phyloP scores from a whole-genome alignment of 306 rosid genomes.

The Acacia confusa region DNA sequence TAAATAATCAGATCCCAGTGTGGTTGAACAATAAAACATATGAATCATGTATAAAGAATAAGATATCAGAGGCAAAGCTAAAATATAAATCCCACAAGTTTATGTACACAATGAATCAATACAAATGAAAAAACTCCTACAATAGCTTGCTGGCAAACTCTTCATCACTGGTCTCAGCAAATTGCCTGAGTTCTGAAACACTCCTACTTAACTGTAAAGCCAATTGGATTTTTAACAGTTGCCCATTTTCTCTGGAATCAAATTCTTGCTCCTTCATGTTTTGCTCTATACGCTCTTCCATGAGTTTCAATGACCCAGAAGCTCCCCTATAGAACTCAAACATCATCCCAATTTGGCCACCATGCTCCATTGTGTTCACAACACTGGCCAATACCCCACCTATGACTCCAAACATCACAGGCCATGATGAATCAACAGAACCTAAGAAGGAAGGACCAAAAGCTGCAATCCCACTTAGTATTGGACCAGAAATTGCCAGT shows the following conservation, averaged over 20 bases:
- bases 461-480: slow-evolving; percentile 59
- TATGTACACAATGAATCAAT: slow-evolving; percentile 15
- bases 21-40: neutral
- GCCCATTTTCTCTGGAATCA: slow-evolving; percentile 65
- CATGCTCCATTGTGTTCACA: slow-evolving; percentile 73
- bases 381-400: slow-evolving; percentile 66
- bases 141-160: slow-evolving; percentile 76
- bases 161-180: slow-evolving; percentile 39
- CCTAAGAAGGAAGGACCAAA: slow-evolving; percentile 53
- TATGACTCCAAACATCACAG: slow-evolving; percentile 51
- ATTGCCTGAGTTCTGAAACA: slow-evolving; percentile 54
- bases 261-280: slow-evolving; percentile 48
- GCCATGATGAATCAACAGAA: slow-evolving; percentile 40
- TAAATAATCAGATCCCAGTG: neutral
- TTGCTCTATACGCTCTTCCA: slow-evolving; percentile 56
- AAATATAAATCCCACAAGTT: slow-evolving; percentile 5
- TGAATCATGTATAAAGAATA: neutral
- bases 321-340: slow-evolving; percentile 63
- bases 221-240: slow-evolving; percentile 58
- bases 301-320: slow-evolving; percentile 65
- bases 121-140: slow-evolving; percentile 30
- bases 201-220: slow-evolving; percentile 71
- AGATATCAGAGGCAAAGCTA: slow-evolving; percentile 15
- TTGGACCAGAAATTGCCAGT: slow-evolving; percentile 67
- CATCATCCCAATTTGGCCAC: slow-evolving; percentile 88